phyloP scores from a whole-genome alignment of 2,329 filamentous ascomycete species.

The Penicillium olsonii region DNA sequence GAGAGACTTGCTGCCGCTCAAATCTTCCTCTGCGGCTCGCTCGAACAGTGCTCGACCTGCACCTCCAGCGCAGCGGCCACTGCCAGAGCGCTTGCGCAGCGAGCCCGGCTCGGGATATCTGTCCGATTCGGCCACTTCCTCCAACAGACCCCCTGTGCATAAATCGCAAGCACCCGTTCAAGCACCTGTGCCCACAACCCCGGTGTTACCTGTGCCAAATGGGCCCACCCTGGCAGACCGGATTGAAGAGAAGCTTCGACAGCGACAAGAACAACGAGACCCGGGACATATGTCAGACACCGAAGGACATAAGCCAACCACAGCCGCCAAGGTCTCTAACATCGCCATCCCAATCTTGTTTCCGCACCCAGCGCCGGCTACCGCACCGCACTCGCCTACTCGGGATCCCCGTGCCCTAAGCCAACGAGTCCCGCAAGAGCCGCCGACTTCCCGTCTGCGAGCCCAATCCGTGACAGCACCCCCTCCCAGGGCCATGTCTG shows the following conservation, averaged over 20 bases:
- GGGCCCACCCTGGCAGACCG: conserved; percentile 31
- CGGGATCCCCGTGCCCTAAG: conserved; percentile 6
- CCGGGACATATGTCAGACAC: conserved; percentile 16
- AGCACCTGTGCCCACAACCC: conserved; percentile 1
- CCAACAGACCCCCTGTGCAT: conserved; percentile 6
- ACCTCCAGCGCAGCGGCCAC: conserved; percentile 6
- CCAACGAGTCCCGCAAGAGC: conserved; percentile 6
- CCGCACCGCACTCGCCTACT: conserved; percentile 11
- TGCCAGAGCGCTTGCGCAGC: conserved; percentile 9
- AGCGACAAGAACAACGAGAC: conserved; percentile 31
- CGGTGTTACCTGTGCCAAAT: conserved; percentile 9
- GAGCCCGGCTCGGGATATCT: conserved; percentile 22
- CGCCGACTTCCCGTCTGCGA: conserved; percentile 6
- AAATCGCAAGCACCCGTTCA: background rate
- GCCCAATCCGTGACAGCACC: conserved; percentile 12
- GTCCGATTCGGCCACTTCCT: conserved; percentile 24
- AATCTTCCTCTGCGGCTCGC: conserved; percentile 12
- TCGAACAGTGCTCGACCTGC: conserved; percentile 24
- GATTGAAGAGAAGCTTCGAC: conserved; percentile 37
- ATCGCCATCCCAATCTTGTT: conserved; percentile 1
- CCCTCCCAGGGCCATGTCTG: conserved; percentile 8
- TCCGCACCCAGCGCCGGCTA: conserved; percentile 1
- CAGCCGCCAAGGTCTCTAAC: conserved; percentile 2
- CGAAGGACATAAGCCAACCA: conserved; percentile 6
- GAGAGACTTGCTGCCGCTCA: background rate